phyloP scores from a whole-genome alignment of 2,329 filamentous ascomycete genomes.

The Fusarium palustre region DNA sequence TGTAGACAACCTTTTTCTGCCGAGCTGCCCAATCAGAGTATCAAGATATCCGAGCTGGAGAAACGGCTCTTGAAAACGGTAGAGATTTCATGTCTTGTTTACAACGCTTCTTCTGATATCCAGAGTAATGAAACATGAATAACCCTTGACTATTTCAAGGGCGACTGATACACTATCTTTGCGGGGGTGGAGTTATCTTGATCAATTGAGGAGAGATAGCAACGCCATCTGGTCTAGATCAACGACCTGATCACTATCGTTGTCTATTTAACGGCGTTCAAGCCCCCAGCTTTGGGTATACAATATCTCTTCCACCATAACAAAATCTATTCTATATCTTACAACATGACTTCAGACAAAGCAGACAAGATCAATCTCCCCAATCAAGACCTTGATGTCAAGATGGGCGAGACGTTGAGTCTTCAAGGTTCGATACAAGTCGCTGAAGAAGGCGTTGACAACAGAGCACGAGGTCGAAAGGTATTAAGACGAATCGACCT shows the following conservation, averaged over 20 bases:
- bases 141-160: constrained; percentile 13
- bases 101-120: not conserved
- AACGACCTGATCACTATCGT: not conserved
- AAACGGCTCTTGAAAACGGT: constrained; percentile 14
- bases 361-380: constrained; percentile 7
- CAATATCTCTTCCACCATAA: not conserved
- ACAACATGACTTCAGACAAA: constrained; percentile 18
- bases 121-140: not conserved
- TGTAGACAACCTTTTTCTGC: constrained; percentile 5
- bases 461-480: not conserved
- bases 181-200: constrained; percentile 28
- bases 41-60: constrained; percentile 7
- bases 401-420: constrained; percentile 33
- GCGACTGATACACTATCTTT: not conserved
- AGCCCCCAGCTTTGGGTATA: not conserved
- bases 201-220: not conserved
- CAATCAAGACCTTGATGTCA: constrained; percentile 10
- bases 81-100: not conserved
- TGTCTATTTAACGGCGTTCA: constrained; percentile 13
- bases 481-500: constrained; percentile 34
- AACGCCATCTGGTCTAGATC: constrained; percentile 1
- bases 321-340: not conserved
- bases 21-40: constrained; percentile 29
- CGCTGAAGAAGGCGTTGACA: constrained; percentile 18
- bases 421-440: constrained; percentile 24